A percentile compares a stretch with the other conserved stretches of the same genome.
Evolutionary conservation across 192 early-diverging fungal species (phyloP).

Genomic region (Jimgerdemannia flammicorona): DNA sequence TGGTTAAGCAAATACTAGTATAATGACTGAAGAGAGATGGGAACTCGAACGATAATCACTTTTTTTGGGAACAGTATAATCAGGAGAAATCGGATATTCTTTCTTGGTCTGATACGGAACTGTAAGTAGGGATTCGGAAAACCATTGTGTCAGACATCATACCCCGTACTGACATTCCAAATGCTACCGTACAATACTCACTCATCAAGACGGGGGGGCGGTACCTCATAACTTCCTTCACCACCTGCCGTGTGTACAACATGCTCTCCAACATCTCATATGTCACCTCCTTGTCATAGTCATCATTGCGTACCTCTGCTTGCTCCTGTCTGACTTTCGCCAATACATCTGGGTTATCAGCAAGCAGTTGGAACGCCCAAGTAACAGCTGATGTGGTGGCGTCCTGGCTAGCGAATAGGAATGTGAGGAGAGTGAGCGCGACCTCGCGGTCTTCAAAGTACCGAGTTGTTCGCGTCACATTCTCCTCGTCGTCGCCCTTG

Average conservation of each 20-base stretch:
- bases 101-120: slow-evolving; percentile 32
- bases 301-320: slow-evolving; percentile 16
- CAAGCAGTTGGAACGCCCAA: slow-evolving; percentile 39
- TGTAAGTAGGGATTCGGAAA: too few relatives aligned
- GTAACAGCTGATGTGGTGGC: slow-evolving; percentile 43
- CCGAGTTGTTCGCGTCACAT: slow-evolving; percentile 12
- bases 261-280: slow-evolving; percentile 29
- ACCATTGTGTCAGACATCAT: not conserved
- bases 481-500: slow-evolving; percentile 5
- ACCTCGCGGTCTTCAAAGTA: slow-evolving; percentile 36
- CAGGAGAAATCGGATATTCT: slow-evolving; percentile 23
- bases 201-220: slow-evolving; percentile 38
- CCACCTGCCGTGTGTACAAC: slow-evolving; percentile 30
- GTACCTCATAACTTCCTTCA: slow-evolving; percentile 33
- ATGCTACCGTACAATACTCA: not conserved
- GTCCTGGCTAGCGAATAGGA: slow-evolving; percentile 42
- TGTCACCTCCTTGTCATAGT: slow-evolving; percentile 10
- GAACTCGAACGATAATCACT: not conserved
- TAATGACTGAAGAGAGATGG: too few relatives aligned
- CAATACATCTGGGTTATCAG: slow-evolving; percentile 40
- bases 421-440: slow-evolving; percentile 38
- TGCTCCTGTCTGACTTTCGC: slow-evolving; percentile 32
- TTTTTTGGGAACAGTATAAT: slow-evolving; percentile 34
- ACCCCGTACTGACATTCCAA: not conserved
- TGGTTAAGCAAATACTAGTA: not conserved